A percentile compares a stretch with the other conserved stretches of the same genome.
Evolutionary conservation across 1,284 basidiomycete species (phyloP).

Genomic region (Cutaneotrichosporon sp.): DNA sequence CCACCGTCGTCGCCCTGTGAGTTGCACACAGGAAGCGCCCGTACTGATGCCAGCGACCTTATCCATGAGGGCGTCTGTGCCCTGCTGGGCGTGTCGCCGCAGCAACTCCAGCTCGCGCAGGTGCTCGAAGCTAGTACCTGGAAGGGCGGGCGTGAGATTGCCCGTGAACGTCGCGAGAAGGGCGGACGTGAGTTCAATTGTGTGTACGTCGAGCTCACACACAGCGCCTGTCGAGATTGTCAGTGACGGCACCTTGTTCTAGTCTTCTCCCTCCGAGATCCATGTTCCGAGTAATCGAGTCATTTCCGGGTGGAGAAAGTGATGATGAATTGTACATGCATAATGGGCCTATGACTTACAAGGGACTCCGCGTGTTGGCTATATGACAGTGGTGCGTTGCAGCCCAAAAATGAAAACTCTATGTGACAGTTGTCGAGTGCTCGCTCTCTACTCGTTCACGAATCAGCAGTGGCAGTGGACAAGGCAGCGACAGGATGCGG

Average conservation of each 20-base stretch:
- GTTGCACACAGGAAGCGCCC: conserved; percentile 30
- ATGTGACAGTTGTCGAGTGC: too few species aligned
- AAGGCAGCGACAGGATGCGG: too few species aligned
- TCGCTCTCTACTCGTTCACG: too few species aligned
- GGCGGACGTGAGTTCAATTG: conserved; percentile 53
- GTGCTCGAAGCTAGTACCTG: conserved; percentile 90
- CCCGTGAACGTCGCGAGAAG: conserved; percentile 63
- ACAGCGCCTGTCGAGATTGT: conserved; percentile 36
- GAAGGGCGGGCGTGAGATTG: conserved; percentile 91
- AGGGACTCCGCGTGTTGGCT: too few species aligned
- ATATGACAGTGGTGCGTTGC: too few species aligned
- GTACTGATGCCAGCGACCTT: conserved; percentile 58
- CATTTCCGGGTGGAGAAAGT: too few species aligned
- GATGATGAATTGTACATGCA: too few species aligned
- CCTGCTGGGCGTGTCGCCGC: conserved; percentile 54
- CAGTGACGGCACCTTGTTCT: conserved; percentile 37
- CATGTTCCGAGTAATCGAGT: too few species aligned
- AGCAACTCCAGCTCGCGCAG: conserved; percentile 63
- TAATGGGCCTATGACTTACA: too few species aligned
- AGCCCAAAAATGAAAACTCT: too few species aligned
- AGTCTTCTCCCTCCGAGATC: too few species aligned
- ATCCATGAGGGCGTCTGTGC: conserved; percentile 66
- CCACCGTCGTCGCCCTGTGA: conserved; percentile 86
- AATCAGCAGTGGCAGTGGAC: too few species aligned
- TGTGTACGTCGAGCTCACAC: neutral